Evolutionary conservation across 78 protist species (phyloP).

Genomic region (Cavenderia fasciculata): DNA sequence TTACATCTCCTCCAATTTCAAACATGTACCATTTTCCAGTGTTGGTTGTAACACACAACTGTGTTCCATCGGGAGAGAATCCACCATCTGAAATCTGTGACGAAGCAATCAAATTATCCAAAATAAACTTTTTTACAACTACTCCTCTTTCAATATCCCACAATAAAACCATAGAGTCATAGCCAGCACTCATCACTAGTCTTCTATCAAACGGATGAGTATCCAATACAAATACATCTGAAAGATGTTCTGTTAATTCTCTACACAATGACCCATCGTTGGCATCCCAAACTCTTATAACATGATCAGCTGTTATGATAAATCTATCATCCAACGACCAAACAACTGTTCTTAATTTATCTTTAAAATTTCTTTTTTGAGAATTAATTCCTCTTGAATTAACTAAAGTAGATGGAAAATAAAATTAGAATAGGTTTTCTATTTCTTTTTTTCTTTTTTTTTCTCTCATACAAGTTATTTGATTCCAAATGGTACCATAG

Average conservation of each 20-base stretch:
- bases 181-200: constrained; percentile 67
- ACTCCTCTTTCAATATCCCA: constrained; percentile 70
- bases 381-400: not conserved
- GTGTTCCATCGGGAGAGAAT: constrained; percentile 70
- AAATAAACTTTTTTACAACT: constrained; percentile 27
- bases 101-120: not conserved
- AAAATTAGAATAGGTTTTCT: no score
- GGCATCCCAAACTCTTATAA: constrained; percentile 59
- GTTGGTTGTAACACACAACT: constrained; percentile 30
- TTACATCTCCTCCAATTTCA: constrained; percentile 37
- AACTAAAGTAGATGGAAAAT: no score
- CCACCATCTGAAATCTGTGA: constrained; percentile 40
- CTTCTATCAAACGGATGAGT: constrained; percentile 57
- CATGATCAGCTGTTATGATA: constrained; percentile 51
- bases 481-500: constrained; percentile 42
- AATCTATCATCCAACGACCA: constrained; percentile 58
- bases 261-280: constrained; percentile 29
- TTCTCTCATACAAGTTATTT: constrained; percentile 13
- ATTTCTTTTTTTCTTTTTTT: no score
- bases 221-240: constrained; percentile 41
- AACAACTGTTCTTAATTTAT: constrained; percentile 48
- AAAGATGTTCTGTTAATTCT: constrained; percentile 41
- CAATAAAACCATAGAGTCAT: constrained; percentile 50
- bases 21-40: constrained; percentile 62
- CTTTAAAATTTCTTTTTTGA: not conserved